phyloP scores from a whole-genome alignment of 768 basidiomycete genomes.

The Rhodotorula taiwanensis region DNA sequence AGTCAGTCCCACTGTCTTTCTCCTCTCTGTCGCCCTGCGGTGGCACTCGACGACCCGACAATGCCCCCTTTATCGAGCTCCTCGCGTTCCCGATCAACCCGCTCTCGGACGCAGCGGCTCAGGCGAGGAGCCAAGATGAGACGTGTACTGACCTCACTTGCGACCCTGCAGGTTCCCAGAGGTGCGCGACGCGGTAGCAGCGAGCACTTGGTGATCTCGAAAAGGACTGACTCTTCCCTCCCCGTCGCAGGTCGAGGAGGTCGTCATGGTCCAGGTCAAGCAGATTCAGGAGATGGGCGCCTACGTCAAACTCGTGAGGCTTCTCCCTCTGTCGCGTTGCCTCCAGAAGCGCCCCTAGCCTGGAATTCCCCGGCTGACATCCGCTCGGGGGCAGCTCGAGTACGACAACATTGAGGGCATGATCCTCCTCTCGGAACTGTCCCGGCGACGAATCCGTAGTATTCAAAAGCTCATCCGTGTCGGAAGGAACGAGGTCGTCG shows the following conservation, averaged over 20 bases:
- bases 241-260: slow-evolving; percentile 72
- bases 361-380: not conserved
- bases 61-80: too few relatives aligned
- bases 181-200: slow-evolving; percentile 4
- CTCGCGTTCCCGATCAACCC: too few relatives aligned
- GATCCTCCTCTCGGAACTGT: slow-evolving; percentile 98
- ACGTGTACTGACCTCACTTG: not conserved
- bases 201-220: too few relatives aligned
- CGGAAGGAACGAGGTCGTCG: slow-evolving; percentile 95
- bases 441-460: slow-evolving; percentile 86
- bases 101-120: too few relatives aligned
- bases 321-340: not conserved
- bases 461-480: slow-evolving; percentile 98
- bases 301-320: slow-evolving; percentile 81
- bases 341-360: not conserved
- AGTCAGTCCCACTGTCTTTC: slow-evolving; percentile 1
- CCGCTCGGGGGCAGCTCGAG: slow-evolving; percentile 60
- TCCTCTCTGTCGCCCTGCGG: too few relatives aligned
- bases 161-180: slow-evolving; percentile 26
- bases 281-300: slow-evolving; percentile 99
- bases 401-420: slow-evolving; percentile 99
- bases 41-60: not conserved
- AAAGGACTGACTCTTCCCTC: not conserved
- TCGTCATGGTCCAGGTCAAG: slow-evolving; percentile 99
- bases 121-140: too few relatives aligned